Evolutionary conservation across 768 basidiomycete genomes (phyloP).

Genomic region (Pleurotus djamor): DNA sequence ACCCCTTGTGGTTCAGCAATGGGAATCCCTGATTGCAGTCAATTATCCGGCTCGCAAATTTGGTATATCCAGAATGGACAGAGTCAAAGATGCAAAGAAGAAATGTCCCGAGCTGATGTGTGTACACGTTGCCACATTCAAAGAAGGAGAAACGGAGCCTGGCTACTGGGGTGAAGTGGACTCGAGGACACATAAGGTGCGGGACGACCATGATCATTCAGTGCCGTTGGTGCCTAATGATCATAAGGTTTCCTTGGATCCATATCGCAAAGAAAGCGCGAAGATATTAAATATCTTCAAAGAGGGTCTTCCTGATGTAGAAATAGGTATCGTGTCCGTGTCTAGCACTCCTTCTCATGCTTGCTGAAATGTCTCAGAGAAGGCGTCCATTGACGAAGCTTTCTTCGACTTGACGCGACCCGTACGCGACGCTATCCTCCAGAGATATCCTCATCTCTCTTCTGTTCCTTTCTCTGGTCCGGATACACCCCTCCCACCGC

Average conservation of each 20-base stretch:
- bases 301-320: conserved; percentile 72
- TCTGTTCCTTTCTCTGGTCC: conserved; percentile 63
- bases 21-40: conserved; percentile 89
- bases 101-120: conserved; percentile 82
- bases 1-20: conserved; percentile 85
- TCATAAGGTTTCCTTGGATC: conserved; percentile 82
- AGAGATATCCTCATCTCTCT: conserved; percentile 74
- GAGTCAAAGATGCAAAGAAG: conserved; percentile 77
- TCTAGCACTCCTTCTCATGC: not conserved
- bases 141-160: conserved; percentile 82
- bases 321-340: conserved; percentile 60
- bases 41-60: conserved; percentile 93
- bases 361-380: conserved; percentile 51
- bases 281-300: conserved; percentile 87
- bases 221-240: not conserved
- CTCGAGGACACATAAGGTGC: conserved; percentile 88
- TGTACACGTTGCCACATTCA: conserved; percentile 95
- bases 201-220: conserved; percentile 2
- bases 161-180: conserved; percentile 92
- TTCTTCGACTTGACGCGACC: conserved; percentile 90
- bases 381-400: conserved; percentile 96
- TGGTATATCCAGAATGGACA: conserved; percentile 92
- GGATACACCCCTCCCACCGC: conserved; percentile 77
- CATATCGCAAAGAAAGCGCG: conserved; percentile 86
- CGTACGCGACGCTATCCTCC: conserved; percentile 72